Percentiles rank a stretch among this genome's conserved stretches.
phyloP scores from a whole-genome alignment of 2,329 filamentous ascomycete genomes.

The Phyllosticta ampelicida region DNA sequence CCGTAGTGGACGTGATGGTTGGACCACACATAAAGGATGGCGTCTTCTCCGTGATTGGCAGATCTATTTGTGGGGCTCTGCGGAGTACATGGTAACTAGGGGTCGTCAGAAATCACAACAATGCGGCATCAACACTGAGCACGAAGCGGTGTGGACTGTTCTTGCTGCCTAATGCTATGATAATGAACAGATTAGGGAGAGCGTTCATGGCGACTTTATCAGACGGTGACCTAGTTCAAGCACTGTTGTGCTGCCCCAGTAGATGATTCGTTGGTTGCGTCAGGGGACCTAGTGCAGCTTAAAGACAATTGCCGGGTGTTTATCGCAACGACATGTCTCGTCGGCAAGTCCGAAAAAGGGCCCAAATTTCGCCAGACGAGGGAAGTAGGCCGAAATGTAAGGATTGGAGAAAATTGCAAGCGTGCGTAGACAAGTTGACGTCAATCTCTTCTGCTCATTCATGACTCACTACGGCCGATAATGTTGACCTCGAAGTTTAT shows the following conservation, averaged over 20 bases:
- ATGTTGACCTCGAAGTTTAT: constrained; percentile 7
- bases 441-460: not conserved
- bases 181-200: not conserved
- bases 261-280: not conserved
- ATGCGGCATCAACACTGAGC: no score
- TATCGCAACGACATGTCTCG: not conserved
- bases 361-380: no score
- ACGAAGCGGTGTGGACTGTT: not conserved
- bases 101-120: no score
- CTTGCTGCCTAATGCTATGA: not conserved
- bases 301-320: not conserved
- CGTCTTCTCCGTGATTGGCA: no score
- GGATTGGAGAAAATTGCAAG: not conserved
- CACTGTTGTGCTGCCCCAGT: not conserved
- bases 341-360: not conserved
- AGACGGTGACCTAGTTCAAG: not conserved
- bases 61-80: no score
- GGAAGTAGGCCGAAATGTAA: no score
- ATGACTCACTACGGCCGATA: not conserved
- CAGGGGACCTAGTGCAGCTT: not conserved
- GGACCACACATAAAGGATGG: no score
- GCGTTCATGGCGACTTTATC: not conserved
- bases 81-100: no score
- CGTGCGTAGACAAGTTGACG: not conserved
- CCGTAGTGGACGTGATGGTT: no score